phyloP scores from a whole-genome alignment of 2,329 filamentous ascomycete genomes.

The Colletotrichum gloeosporioides region DNA sequence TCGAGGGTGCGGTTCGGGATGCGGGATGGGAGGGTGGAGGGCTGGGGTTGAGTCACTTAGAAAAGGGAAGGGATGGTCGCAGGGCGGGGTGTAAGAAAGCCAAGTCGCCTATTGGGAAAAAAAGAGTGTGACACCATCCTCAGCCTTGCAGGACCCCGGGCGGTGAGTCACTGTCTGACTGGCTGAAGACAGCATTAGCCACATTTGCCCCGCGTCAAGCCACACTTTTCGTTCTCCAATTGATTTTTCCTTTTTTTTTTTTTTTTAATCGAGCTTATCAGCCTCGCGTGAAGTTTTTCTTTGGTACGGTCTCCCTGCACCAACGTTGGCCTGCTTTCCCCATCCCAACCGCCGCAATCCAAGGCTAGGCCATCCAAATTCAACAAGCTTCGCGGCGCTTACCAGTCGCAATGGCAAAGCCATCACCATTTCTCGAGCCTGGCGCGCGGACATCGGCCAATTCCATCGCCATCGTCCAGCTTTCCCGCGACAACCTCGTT shows the following conservation, averaged over 20 bases:
- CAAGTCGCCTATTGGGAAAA: constrained; percentile 4
- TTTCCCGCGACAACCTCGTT: constrained; percentile 85
- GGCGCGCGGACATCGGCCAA: constrained; percentile 66
- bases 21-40: constrained; percentile 1
- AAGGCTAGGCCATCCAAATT: background rate
- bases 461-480: constrained; percentile 81
- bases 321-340: background rate
- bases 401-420: constrained; percentile 35
- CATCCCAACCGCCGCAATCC: background rate
- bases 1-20: background rate
- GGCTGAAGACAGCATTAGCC: fast-evolving
- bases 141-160: constrained; percentile 11
- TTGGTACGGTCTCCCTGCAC: background rate
- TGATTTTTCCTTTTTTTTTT: background rate
- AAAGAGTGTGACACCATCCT: constrained; percentile 7
- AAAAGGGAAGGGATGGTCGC: background rate
- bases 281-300: constrained; percentile 12
- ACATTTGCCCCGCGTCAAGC: constrained; percentile 15
- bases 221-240: background rate
- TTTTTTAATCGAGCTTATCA: background rate
- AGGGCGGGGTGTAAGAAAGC: background rate
- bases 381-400: background rate
- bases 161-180: background rate
- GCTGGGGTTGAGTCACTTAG: background rate
- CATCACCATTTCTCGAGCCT: constrained; percentile 82